Evolutionary conservation across 2,329 filamentous ascomycete species (phyloP).

Genomic region (Colletotrichum tabaci): DNA sequence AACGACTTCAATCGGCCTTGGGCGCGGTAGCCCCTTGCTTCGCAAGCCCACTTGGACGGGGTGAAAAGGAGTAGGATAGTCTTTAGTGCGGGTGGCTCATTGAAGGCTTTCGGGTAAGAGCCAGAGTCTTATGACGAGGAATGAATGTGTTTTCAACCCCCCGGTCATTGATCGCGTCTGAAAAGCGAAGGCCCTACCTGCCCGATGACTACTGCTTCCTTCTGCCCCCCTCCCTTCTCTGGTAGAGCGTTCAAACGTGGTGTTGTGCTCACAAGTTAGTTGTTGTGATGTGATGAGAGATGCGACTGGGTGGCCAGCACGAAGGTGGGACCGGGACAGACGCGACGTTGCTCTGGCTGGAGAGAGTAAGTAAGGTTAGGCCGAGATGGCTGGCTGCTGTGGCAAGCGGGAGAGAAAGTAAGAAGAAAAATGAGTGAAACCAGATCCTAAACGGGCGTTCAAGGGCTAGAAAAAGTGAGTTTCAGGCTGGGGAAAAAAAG

Average conservation of each 20-base stretch:
- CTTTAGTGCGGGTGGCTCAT: slow-evolving; percentile 25
- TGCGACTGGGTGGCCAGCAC: slow-evolving; percentile 28
- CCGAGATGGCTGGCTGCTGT: neutral
- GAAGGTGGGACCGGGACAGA: slow-evolving; percentile 21
- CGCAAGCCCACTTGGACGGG: slow-evolving; percentile 37
- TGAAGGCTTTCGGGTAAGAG: slow-evolving; percentile 1
- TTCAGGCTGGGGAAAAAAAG: neutral
- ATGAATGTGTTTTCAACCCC: neutral
- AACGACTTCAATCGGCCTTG: slow-evolving; percentile 21
- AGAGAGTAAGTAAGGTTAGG: neutral
- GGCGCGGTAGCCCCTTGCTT: slow-evolving; percentile 27
- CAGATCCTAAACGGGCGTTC: too few species aligned
- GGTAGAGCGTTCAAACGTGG: slow-evolving; percentile 14
- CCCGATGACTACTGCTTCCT: neutral
- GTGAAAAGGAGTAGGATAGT: slow-evolving; percentile 17
- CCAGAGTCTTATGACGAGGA: slow-evolving; percentile 10
- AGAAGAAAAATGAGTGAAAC: neutral
- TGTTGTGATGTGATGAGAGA: slow-evolving; percentile 28
- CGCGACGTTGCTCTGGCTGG: slow-evolving; percentile 32
- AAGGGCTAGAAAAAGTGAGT: neutral
- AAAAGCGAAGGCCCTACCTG: neutral
- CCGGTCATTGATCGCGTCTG: neutral
- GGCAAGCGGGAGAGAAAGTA: neutral
- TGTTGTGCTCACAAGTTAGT: slow-evolving; percentile 4
- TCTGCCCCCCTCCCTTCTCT: neutral